A percentile compares a stretch with the other conserved stretches of the same genome.
Evolutionary conservation across 768 basidiomycete genomes (phyloP).

Genomic region (Mycena metata): DNA sequence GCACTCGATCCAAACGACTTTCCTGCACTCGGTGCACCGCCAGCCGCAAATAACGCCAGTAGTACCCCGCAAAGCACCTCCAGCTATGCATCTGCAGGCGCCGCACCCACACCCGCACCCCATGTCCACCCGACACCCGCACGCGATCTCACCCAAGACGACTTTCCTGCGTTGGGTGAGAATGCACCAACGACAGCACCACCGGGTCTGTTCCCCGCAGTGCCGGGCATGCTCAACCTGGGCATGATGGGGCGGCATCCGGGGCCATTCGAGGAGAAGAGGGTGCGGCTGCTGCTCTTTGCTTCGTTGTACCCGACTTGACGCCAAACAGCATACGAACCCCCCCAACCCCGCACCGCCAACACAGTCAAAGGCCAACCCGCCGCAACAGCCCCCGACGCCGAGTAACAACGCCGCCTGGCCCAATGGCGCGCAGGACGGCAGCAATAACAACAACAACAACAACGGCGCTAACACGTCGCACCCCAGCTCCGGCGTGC

Average conservation of each 20-base stretch:
- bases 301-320: not conserved
- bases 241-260: conserved; percentile 67
- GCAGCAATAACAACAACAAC: conserved; percentile 45
- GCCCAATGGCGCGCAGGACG: conserved; percentile 42
- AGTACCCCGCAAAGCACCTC: conserved; percentile 47
- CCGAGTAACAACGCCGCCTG: conserved; percentile 46
- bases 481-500: conserved; percentile 46
- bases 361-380: conserved; percentile 55
- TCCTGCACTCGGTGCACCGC: conserved; percentile 83
- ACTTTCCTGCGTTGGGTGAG: conserved; percentile 90
- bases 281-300: conserved; percentile 62
- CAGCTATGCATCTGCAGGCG: conserved; percentile 68
- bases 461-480: conserved; percentile 49
- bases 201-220: conserved; percentile 84
- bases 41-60: conserved; percentile 54
- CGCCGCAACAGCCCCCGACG: conserved; percentile 50
- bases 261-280: conserved; percentile 69
- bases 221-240: conserved; percentile 80
- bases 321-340: conserved; percentile 31
- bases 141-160: conserved; percentile 86
- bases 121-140: conserved; percentile 50
- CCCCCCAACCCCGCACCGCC: conserved; percentile 48
- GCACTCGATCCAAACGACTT: conserved; percentile 90
- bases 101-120: conserved; percentile 73
- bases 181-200: conserved; percentile 65